A percentile compares a stretch with the other conserved stretches of the same genome.
These are phyloP conservation scores for Saccharomyces hybrid DNA, from an alignment of 1,139 yeast genomes.

Conservation along the genomic window DNA sequence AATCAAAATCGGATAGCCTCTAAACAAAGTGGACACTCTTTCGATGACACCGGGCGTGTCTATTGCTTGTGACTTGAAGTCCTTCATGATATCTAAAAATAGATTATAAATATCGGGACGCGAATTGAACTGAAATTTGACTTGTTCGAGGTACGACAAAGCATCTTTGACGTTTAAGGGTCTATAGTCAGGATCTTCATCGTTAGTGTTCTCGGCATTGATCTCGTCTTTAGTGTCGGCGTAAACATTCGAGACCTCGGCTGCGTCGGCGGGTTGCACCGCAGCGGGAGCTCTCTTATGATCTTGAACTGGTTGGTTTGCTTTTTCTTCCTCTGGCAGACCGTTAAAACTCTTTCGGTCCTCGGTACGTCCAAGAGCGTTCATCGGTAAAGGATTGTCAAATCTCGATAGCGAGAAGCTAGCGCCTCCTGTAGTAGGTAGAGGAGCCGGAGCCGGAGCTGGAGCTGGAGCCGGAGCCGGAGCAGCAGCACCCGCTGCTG, in stretches of 20 bases:
- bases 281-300: slow-evolving; percentile 8
- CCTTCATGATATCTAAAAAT: slow-evolving; percentile 95
- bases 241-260: slow-evolving; percentile 11
- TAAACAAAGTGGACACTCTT: slow-evolving; percentile 79
- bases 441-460: neutral
- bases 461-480: neutral
- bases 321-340: neutral
- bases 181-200: slow-evolving; percentile 43
- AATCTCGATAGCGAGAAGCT: slow-evolving; percentile 21
- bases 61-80: slow-evolving; percentile 89
- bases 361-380: neutral
- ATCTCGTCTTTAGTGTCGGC: slow-evolving; percentile 4
- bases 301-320: neutral
- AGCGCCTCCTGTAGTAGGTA: neutral
- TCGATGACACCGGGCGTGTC: slow-evolving; percentile 98
- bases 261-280: slow-evolving; percentile 8
- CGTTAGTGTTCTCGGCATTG: neutral
- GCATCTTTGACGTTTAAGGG: slow-evolving; percentile 96
- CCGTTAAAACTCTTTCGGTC: neutral
- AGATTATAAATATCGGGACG: slow-evolving; percentile 96
- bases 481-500: too few relatives aligned
- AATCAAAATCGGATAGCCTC: slow-evolving; percentile 86
- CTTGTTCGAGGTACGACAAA: slow-evolving; percentile 87
- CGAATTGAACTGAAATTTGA: slow-evolving; percentile 80
- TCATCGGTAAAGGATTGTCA: slow-evolving; percentile 22